Evolutionary conservation across 768 basidiomycete species (phyloP).

Genomic region (Lactarius hengduanensis): DNA sequence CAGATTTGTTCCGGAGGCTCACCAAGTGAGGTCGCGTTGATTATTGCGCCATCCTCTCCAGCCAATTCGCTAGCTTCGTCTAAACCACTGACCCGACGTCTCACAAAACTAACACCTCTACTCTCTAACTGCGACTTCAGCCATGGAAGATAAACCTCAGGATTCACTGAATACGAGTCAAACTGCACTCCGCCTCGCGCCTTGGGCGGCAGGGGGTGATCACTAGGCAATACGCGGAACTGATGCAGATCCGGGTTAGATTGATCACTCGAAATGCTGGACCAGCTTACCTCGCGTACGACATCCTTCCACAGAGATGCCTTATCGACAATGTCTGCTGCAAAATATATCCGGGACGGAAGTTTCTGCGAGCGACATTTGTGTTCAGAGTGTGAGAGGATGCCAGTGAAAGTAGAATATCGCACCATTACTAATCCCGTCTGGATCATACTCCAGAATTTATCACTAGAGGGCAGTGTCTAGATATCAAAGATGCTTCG

Average conservation of each 20-base stretch:
- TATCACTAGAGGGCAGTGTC: too few species aligned
- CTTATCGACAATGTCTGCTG: constrained; percentile 25
- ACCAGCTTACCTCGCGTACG: constrained; percentile 39
- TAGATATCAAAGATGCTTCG: too few species aligned
- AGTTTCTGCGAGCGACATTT: constrained; percentile 35
- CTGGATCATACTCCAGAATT: too few species aligned
- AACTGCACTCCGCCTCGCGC: constrained; percentile 43
- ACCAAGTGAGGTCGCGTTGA: constrained; percentile 61
- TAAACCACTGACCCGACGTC: constrained; percentile 42
- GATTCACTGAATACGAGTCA: constrained; percentile 49
- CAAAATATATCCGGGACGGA: constrained; percentile 39
- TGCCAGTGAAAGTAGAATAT: too few species aligned
- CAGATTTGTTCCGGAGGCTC: constrained; percentile 18
- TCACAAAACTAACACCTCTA: constrained; percentile 46
- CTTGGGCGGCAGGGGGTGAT: constrained; percentile 38
- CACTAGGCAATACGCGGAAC: constrained; percentile 32
- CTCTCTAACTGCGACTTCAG: constrained; percentile 42
- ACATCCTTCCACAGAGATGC: constrained; percentile 42
- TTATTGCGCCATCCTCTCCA: constrained; percentile 40
- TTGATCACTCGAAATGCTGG: background rate
- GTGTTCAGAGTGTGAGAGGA: background rate
- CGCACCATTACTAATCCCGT: too few species aligned
- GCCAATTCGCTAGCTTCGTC: constrained; percentile 46
- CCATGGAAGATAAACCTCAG: constrained; percentile 50
- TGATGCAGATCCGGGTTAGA: background rate